These are phyloP conservation scores for Yamagishiella unicocca DNA, from an alignment of 139 green algal species.

Conservation along the genomic window DNA sequence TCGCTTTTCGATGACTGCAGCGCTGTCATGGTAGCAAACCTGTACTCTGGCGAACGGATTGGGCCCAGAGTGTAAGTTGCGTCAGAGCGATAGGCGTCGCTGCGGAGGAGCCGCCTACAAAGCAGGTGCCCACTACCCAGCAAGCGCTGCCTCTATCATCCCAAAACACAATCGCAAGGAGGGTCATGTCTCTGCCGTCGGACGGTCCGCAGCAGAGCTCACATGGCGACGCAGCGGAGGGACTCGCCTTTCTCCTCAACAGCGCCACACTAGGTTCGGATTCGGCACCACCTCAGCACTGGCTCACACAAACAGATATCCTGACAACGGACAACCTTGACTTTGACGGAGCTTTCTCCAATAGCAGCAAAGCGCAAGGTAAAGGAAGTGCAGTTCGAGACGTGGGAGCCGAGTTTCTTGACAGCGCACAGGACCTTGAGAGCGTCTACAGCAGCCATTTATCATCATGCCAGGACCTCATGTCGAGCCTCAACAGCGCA, in stretches of 20 bases:
- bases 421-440: conserved; percentile 36
- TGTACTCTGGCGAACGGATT: too few relatives aligned
- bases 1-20: too few relatives aligned
- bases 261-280: background rate
- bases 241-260: conserved; percentile 26
- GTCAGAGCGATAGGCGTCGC: too few relatives aligned
- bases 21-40: too few relatives aligned
- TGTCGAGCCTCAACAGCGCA: conserved; percentile 30
- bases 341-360: conserved; percentile 6
- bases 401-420: conserved; percentile 18
- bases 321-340: conserved; percentile 43
- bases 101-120: too few relatives aligned
- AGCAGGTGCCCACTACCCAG: too few relatives aligned
- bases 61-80: too few relatives aligned
- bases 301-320: conserved; percentile 41
- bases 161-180: too few relatives aligned
- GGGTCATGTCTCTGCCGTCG: background rate
- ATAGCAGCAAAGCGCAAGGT: background rate
- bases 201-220: background rate
- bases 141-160: too few relatives aligned
- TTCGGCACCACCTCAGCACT: background rate
- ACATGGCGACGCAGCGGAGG: background rate
- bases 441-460: conserved; percentile 34
- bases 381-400: background rate
- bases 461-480: conserved; percentile 32